A percentile compares a stretch with the other conserved stretches of the same genome.
phyloP scores from a whole-genome alignment of 1,284 basidiomycete genomes.

The Ganoderma sinense region DNA sequence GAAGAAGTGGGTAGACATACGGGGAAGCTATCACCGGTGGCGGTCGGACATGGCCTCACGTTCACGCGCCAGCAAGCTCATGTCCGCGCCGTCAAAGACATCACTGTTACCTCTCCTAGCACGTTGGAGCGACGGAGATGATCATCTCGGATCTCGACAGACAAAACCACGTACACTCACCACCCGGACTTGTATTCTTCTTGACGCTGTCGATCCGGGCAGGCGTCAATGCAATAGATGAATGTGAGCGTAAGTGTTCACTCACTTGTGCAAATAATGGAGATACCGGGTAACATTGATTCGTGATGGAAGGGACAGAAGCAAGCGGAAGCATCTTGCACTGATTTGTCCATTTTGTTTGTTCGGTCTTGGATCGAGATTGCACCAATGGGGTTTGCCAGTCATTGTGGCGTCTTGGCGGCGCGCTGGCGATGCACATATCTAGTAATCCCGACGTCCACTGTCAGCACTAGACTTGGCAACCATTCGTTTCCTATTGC shows the following conservation, averaged over 20 bases:
- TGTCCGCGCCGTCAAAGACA: not conserved
- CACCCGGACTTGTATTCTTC: not conserved
- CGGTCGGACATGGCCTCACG: constrained; percentile 11
- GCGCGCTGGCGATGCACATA: not conserved
- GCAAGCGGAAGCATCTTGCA: not conserved
- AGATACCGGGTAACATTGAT: not conserved
- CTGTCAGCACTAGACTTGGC: not conserved
- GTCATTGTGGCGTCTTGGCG: not conserved
- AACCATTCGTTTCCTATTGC: not conserved
- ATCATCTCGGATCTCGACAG: not conserved
- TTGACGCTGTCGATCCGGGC: not conserved
- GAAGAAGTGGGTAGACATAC: not conserved
- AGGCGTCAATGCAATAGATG: not conserved
- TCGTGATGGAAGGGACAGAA: not conserved
- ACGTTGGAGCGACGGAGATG: not conserved
- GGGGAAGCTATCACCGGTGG: constrained; percentile 12
- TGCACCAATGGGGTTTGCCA: not conserved
- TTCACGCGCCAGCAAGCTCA: not conserved
- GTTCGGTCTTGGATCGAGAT: not conserved
- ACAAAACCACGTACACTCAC: not conserved
- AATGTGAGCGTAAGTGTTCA: not conserved
- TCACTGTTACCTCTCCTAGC: not conserved
- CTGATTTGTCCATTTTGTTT: not conserved
- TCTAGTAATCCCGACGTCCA: not conserved
- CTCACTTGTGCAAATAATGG: too few species aligned